Evolutionary conservation across 208 protist genomes (phyloP).

Genomic region (Trypanosoma congolense): DNA sequence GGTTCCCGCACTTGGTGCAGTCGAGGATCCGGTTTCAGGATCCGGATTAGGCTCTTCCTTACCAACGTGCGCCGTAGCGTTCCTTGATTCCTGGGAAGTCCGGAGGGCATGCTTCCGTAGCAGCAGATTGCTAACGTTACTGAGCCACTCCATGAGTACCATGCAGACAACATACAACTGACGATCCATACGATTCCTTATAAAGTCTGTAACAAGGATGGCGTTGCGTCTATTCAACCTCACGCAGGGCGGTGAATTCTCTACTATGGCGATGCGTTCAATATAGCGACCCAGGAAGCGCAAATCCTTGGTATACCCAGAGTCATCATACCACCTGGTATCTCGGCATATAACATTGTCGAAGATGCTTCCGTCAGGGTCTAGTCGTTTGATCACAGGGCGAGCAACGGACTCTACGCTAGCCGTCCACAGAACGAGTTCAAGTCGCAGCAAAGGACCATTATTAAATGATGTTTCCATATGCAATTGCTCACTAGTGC

Average conservation of each 20-base stretch:
- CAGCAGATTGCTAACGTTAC: conserved; percentile 23
- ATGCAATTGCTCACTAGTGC: background rate
- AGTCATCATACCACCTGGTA: conserved; percentile 78
- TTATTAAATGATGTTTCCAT: background rate
- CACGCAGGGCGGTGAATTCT: conserved; percentile 87
- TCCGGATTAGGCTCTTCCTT: too few species aligned
- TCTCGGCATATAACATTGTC: conserved; percentile 84
- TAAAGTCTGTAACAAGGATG: conserved; percentile 85
- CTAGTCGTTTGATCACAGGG: conserved; percentile 64
- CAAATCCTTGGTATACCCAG: conserved; percentile 82
- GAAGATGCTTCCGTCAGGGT: conserved; percentile 67
- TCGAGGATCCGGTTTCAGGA: too few species aligned
- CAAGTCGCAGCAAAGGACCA: conserved; percentile 38
- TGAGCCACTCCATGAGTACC: conserved; percentile 66
- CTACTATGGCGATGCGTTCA: conserved; percentile 79
- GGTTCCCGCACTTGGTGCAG: background rate
- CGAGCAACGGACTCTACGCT: conserved; percentile 69
- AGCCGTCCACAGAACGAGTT: conserved; percentile 89
- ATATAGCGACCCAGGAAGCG: conserved; percentile 67
- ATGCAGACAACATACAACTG: conserved; percentile 66
- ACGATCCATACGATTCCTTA: conserved; percentile 57
- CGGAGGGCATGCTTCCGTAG: conserved; percentile 3
- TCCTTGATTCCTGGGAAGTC: too few species aligned
- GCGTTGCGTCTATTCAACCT: conserved; percentile 69
- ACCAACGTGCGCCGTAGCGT: too few species aligned